Evolutionary conservation across 768 basidiomycete genomes (phyloP), one percentile per base, ranked within the genome.

Genomic region (Rubroboletus satanas): DNA sequence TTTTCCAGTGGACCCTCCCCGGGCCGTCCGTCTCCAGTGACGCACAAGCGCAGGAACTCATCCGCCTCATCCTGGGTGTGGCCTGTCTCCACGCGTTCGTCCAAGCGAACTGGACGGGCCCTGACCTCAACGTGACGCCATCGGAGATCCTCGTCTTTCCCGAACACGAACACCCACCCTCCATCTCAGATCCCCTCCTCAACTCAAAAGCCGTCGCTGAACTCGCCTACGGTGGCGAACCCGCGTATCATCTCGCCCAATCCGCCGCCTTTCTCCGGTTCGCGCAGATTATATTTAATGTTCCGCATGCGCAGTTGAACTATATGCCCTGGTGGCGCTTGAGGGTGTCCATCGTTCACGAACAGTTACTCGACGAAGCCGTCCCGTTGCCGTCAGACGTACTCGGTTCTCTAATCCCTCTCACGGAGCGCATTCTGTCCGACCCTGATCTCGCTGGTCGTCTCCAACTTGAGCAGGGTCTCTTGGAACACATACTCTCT

Each of bases 41-140:
- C 46, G 69, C 71, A 3, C 62, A 69, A 14, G 78, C 80, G 41
- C 72, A 71, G 37, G 88, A 89, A 67, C 62, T 87, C 21, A 56
- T 78, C 36, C 79, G 78, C 31, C 74, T 98, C 37, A 70, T 82
- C 11, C 59, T 93, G 10, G 92, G 83, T 0, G 78, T 96, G 10
- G 85, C 93, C 7, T 87, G 87, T 58, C 76, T 98, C 23, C 93
- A 97, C 59, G 83, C 90, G 0, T 99, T 95, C 74, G 77, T 94
- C 5, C 97, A 99, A 69, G 79, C 77, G 29, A 99, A 99, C 71
- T 99, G 94, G 93, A 98, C 95, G 0, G 97, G 97, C 6, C 97
- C 97, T 3, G 80, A 89, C 63, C 79, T 97, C 41, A 74, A 83
- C 55, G 69, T 94, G 57, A 70, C 71, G 58, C 66, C 79, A 43